Evolutionary conservation across 768 basidiomycete species (phyloP), one percentile per base, ranked within the genome.

Genomic region (Leccinum pellstonianum): DNA sequence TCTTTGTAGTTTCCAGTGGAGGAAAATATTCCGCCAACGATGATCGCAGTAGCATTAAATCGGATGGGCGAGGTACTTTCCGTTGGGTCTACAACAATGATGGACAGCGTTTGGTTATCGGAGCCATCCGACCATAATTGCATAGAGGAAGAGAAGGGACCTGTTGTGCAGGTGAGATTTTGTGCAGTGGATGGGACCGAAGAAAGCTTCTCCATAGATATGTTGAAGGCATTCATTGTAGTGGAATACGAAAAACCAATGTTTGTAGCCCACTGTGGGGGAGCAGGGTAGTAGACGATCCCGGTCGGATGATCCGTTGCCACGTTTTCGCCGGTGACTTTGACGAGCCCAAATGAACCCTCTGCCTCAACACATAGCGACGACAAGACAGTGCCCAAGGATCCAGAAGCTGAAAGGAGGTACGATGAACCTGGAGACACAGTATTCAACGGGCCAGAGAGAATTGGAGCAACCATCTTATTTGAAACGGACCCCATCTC

Each of bases 221-320:
- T 41, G 10, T 64, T 58, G 52, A 67, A 61, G 29, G 62, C 59
- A 27, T 67, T 64, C 11, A 69, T n/a, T 6, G 37, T 49, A 17
- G 56, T 54, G 21, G 56, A 25, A 48, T 50, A 33, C 12, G 52
- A 58, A 33, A 51, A 52, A 1, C 55, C 57, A 8, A 23, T 14
- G 46, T 56, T 27, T 48, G 3, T 17, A 17, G 2, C 1, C 23
- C 12, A 4, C 3, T 19, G 5, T 14, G 51, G 53, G 19, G 57
- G 51, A 23, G 68, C 61, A 35, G 63, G 68, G 33, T 65, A 68
- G 37, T 54, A 65, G 33, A 62, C 17, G 14, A 4, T 11, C 15
- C 59, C 62, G 50, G 21, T 46, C 2, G 25, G 37, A 9, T n/a
- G 11, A n/a, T 37, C 54, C 4, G 31, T 54, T n/a, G 27, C 52